A percentile compares a stretch with the other conserved stretches of the same genome.
Conservation (phyloP, 768 basidiomycete species). For the Leucocoprinus birnbaumii region DNA sequence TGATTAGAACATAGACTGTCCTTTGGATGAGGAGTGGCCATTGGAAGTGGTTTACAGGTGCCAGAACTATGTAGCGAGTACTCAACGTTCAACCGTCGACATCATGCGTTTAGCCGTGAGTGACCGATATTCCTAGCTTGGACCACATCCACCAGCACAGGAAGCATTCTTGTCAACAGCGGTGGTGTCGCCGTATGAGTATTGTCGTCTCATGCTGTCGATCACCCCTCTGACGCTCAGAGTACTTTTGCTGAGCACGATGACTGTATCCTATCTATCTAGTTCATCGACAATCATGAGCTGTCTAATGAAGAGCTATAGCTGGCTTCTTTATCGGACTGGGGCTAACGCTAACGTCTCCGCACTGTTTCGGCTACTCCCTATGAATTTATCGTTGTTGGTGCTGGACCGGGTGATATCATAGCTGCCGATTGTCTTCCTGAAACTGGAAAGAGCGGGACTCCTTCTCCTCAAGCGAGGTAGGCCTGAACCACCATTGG, state of each 20-base stretch:
- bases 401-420: conserved; percentile 57
- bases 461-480: conserved; percentile 62
- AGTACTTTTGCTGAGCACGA: conserved; percentile 57
- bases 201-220: conserved; percentile 37
- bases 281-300: not conserved
- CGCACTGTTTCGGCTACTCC: conserved; percentile 34
- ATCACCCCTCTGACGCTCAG: conserved; percentile 45
- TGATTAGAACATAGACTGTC: too few relatives aligned
- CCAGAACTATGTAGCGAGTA: conserved; percentile 59
- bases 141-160: conserved; percentile 32
- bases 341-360: conserved; percentile 45
- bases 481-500: too few relatives aligned
- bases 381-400: conserved; percentile 56
- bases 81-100: not conserved
- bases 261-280: conserved; percentile 25
- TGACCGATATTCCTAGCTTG: conserved; percentile 25
- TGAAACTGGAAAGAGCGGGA: conserved; percentile 61
- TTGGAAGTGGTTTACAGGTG: conserved; percentile 69
- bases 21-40: too few relatives aligned
- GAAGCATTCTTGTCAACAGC: conserved; percentile 31
- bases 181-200: conserved; percentile 52
- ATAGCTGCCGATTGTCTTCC: conserved; percentile 57
- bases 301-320: conserved; percentile 16
- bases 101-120: not conserved
- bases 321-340: conserved; percentile 58